A percentile compares a stretch with the other conserved stretches of the same genome.
These are phyloP conservation scores for Eimeria praecox DNA, from an alignment of 169 alveolate genomes.

Conservation along the genomic window DNA sequence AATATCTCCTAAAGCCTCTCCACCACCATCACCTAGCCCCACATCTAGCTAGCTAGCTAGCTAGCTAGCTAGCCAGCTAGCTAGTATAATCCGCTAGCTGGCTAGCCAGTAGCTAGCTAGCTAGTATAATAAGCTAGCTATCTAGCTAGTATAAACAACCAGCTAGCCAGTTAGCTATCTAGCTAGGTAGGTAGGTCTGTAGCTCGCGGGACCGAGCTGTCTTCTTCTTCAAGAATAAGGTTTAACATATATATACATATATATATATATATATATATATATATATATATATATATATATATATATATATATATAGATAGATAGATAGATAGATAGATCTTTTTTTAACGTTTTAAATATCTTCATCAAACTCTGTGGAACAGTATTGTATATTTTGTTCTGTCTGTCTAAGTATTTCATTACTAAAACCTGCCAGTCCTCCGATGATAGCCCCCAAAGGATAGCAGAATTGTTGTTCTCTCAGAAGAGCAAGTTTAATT, in stretches of 20 bases:
- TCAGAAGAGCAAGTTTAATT: constrained; percentile 93
- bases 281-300: too few species aligned
- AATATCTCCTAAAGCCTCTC: not conserved
- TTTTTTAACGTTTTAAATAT: too few species aligned
- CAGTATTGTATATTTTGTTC: constrained; percentile 87
- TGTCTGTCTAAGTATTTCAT: constrained; percentile 89
- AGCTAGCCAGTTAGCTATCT: not conserved
- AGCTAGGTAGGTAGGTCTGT: not conserved
- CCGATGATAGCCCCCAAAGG: constrained; percentile 97
- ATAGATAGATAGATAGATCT: too few species aligned
- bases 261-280: too few species aligned
- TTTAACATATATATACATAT: too few species aligned
- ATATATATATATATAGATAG: too few species aligned
- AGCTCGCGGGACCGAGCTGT: too few species aligned
- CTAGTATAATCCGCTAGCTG: not conserved
- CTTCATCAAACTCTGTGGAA: constrained; percentile 91
- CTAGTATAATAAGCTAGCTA: not conserved
- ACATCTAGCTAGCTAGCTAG: constrained; percentile 11
- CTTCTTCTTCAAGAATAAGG: too few species aligned
- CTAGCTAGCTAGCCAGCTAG: not conserved
- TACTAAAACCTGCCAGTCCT: constrained; percentile 87
- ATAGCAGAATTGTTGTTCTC: constrained; percentile 95
- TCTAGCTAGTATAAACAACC: not conserved
- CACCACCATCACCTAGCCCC: not conserved
- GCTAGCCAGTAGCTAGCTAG: constrained; percentile 2